These are phyloP conservation scores for Coemansia sp. DNA, from an alignment of 192 early-diverging fungal species.

Conservation along the genomic window DNA sequence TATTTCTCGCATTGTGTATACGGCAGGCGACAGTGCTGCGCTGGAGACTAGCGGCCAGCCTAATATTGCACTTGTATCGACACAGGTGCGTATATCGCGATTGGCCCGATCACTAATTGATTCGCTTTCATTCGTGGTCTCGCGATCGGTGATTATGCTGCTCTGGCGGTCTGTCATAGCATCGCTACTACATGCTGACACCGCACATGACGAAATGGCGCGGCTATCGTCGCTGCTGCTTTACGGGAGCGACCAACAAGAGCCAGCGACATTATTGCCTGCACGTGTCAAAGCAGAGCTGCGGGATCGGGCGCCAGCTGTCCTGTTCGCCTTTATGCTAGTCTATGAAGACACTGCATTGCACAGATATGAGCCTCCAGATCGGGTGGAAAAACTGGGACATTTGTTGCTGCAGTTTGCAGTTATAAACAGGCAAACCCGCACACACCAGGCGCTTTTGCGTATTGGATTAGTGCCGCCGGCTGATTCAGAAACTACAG, in stretches of 20 bases:
- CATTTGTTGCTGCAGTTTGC: constrained; percentile 29
- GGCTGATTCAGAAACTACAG: not conserved
- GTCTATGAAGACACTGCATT: constrained; percentile 39
- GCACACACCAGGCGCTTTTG: constrained; percentile 13
- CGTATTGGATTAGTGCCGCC: not conserved
- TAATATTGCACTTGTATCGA: constrained; percentile 3
- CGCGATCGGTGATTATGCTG: constrained; percentile 10
- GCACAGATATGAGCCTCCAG: constrained; percentile 16
- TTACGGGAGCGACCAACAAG: constrained; percentile 13
- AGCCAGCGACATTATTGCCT: constrained; percentile 9
- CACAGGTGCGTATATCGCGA: constrained; percentile 14
- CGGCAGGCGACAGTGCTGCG: constrained; percentile 5
- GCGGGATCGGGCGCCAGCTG: constrained; percentile 26
- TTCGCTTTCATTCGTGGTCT: constrained; percentile 37
- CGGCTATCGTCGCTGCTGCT: constrained; percentile 26
- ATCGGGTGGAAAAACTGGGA: constrained; percentile 14
- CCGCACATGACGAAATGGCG: constrained; percentile 12
- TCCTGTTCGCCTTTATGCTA: constrained; percentile 33
- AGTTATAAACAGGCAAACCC: not conserved
- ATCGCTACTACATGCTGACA: not conserved
- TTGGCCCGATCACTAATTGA: constrained; percentile 8
- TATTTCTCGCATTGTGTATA: constrained; percentile 9
- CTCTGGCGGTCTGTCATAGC: constrained; percentile 24
- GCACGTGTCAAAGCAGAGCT: constrained; percentile 27
- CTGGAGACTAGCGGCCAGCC: not conserved